Percentiles rank a stretch among this genome's conserved stretches.
Conservation (phyloP, 1,139 yeast genomes). For the Pichia sp. region DNA sequence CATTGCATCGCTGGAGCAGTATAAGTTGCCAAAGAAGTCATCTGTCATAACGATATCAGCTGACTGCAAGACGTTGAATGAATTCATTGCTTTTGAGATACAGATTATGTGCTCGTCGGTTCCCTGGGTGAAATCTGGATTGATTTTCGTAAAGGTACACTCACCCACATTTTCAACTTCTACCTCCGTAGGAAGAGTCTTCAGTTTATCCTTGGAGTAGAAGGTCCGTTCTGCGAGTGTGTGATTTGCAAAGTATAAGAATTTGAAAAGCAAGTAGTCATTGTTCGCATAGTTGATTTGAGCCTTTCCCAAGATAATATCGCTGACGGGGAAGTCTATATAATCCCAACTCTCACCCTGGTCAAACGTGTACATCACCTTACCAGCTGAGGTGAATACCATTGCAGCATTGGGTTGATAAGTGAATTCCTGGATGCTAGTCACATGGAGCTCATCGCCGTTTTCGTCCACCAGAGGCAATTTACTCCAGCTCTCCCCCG, state of each 20-base stretch:
- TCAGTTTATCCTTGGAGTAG: conserved; percentile 54
- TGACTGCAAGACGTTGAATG: conserved; percentile 42
- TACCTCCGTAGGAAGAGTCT: conserved; percentile 38
- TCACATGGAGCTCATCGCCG: conserved; percentile 30
- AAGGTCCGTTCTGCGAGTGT: conserved; percentile 21
- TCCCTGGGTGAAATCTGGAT: conserved; percentile 38
- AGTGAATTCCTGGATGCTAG: conserved; percentile 33
- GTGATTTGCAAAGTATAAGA: conserved; percentile 18
- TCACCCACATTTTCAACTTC: conserved; percentile 31
- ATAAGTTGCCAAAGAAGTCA: conserved; percentile 46
- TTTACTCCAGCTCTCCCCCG: conserved; percentile 52
- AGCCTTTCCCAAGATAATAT: conserved; percentile 3
- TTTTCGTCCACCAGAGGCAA: conserved; percentile 32
- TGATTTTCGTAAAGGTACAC: conserved; percentile 54
- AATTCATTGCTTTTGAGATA: conserved; percentile 39
- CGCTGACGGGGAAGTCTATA: conserved; percentile 32
- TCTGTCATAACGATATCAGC: conserved; percentile 43
- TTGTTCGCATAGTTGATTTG: conserved; percentile 28
- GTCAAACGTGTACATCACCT: conserved; percentile 53
- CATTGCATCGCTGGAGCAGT: too few relatives aligned
- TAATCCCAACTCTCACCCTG: conserved; percentile 55
- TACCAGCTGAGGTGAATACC: conserved; percentile 38
- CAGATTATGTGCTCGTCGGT: conserved; percentile 49
- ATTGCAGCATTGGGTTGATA: conserved; percentile 54
- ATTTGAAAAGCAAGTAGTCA: conserved; percentile 23